Base-by-base conservation (phyloP, 305 asterid species). In the Vinca major region DNA sequence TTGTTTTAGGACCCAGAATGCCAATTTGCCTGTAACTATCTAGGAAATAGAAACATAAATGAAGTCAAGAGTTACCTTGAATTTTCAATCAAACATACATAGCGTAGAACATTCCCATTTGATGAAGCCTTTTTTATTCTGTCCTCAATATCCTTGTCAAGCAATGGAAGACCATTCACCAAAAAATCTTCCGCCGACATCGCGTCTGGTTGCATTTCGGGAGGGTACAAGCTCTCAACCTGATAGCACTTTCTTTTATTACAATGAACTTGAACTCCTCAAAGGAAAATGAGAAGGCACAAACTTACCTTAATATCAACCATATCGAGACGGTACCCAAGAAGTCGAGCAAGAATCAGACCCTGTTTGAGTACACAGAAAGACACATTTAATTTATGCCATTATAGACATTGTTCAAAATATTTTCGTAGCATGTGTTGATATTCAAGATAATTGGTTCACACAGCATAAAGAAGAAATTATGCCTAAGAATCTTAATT, bases 151-250 rank as follows among this genome's bases (percentile, higher is more conserved):
- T 74, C 85, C 73, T 80, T 67, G 74, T 92, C 97, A 48, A 92
- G 93, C 52, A 72, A 63, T 14, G 89, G 92, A 75, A 92, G 98
- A 40, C 97, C 96, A 41, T 79, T 75, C 68, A 41, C 68, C 74
- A 92, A 74, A 80, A 92, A 92, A 4, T 81, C 89, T 78, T 92
- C 96, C 51, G 86, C 77, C 49, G 88, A 71, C 95, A 92, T 90
- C 73, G 72, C 80, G 73, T 73, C 85, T 49, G 96, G 95, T 68
- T 87, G 87, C 96, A 90, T 87, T 80, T 88, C 83, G 70, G 53
- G 83, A 48, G 97, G 97, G 75, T 81, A 92, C 84, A 92, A 87
- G 86, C 98, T 92, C 75, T 92, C 95, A 19, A 92, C 76, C 98
- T 92, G 75, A 66, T 66, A 71, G 65, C 72, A 41, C 33, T 51